These are phyloP conservation scores for Podospora tetraspora DNA, from an alignment of 495 filamentous ascomycete species.

Conservation along the genomic window DNA sequence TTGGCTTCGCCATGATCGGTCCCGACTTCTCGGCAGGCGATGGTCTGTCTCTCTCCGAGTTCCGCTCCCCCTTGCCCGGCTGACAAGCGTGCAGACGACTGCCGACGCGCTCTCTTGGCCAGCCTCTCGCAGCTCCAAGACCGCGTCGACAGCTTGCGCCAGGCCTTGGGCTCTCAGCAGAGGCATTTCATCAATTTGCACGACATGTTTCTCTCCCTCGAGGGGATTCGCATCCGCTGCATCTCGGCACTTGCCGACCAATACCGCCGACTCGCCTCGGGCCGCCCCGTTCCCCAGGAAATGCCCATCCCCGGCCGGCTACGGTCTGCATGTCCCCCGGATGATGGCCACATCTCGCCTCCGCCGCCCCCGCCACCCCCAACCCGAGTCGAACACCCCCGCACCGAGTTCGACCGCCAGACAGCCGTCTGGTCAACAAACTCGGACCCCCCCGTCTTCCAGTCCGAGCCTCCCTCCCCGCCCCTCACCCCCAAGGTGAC, in stretches of 20 bases:
- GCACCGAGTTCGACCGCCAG: constrained; percentile 15
- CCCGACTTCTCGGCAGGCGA: constrained; percentile 32
- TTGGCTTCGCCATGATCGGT: constrained; percentile 34
- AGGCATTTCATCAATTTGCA: constrained; percentile 26
- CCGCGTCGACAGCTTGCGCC: constrained; percentile 22
- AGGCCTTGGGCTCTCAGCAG: constrained; percentile 13
- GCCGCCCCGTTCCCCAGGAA: constrained; percentile 30
- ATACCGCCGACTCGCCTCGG: constrained; percentile 35
- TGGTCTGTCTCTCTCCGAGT: constrained; percentile 22
- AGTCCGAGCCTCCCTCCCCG: constrained; percentile 36
- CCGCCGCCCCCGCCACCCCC: constrained; percentile 3
- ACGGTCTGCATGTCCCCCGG: constrained; percentile 12
- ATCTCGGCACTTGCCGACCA: constrained; percentile 31
- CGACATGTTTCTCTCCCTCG: constrained; percentile 29
- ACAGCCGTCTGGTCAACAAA: constrained; percentile 15
- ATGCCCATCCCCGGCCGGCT: constrained; percentile 24
- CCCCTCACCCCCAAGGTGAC: constrained; percentile 32
- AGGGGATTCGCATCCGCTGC: constrained; percentile 28
- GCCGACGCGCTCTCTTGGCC: constrained; percentile 22
- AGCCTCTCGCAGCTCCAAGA: constrained; percentile 27
- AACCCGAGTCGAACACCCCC: constrained; percentile 4
- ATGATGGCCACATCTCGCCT: not conserved
- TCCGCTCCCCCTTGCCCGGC: not conserved
- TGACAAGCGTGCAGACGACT: constrained; percentile 20
- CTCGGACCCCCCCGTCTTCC: constrained; percentile 18